Percentiles rank a stretch among this genome's conserved stretches.
Evolutionary conservation across 2,329 filamentous ascomycete species (phyloP).

Genomic region (Colletotrichum somersetense): DNA sequence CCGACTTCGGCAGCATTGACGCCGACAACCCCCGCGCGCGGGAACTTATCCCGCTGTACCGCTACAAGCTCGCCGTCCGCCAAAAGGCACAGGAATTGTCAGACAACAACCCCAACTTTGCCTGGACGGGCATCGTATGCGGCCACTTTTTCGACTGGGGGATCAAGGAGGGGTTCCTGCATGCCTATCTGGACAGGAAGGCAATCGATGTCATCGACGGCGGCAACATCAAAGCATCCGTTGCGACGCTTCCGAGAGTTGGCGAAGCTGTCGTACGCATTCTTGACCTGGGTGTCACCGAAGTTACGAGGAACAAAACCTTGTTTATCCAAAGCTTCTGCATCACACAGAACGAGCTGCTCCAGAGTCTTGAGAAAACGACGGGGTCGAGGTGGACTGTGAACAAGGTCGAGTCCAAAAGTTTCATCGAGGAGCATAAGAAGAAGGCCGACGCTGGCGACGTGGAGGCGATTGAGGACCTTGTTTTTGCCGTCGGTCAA

Average conservation of each 20-base stretch:
- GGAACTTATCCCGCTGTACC: conserved; percentile 54
- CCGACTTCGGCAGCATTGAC: conserved; percentile 58
- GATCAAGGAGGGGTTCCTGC: conserved; percentile 51
- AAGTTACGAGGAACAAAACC: conserved; percentile 50
- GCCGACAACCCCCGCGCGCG: conserved; percentile 50
- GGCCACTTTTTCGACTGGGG: conserved; percentile 60
- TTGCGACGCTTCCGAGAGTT: conserved; percentile 52
- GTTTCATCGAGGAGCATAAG: conserved; percentile 56
- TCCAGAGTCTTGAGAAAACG: conserved; percentile 51
- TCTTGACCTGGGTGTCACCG: conserved; percentile 45
- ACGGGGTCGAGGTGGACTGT: conserved; percentile 49
- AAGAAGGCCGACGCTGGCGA: conserved; percentile 54
- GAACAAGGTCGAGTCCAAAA: conserved; percentile 52
- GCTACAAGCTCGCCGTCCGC: conserved; percentile 51
- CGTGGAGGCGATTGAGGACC: conserved; percentile 56
- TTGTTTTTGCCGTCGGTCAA: conserved; percentile 63
- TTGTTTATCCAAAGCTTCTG: conserved; percentile 58
- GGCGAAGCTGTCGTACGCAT: conserved; percentile 52
- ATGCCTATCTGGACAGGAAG: conserved; percentile 49
- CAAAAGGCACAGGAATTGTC: conserved; percentile 48
- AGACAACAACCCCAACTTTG: conserved; percentile 45
- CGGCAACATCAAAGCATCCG: conserved; percentile 50
- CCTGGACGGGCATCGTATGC: conserved; percentile 54
- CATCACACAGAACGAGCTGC: conserved; percentile 53
- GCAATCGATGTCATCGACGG: conserved; percentile 52